A percentile compares a stretch with the other conserved stretches of the same genome.
Evolutionary conservation across 495 filamentous ascomycete species (phyloP).

Genomic region (Aspergillus baeticus): DNA sequence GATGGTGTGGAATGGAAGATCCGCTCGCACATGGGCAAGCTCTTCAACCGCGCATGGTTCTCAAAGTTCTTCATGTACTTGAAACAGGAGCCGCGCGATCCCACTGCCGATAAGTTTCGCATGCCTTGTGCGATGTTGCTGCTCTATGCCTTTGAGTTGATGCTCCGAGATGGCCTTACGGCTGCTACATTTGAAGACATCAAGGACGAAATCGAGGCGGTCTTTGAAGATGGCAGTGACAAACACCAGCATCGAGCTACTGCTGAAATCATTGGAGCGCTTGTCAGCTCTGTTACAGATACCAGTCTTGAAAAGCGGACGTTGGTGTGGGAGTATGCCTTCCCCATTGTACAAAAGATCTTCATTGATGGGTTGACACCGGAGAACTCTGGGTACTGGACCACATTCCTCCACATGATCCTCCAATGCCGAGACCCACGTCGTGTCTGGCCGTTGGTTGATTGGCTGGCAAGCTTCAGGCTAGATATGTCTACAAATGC

Average conservation of each 20-base stretch:
- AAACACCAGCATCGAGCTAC: conserved; percentile 98
- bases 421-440: conserved; percentile 83
- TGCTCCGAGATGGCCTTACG: conserved; percentile 68
- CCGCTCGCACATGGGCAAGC: conserved; percentile 75
- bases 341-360: conserved; percentile 82
- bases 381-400: conserved; percentile 93
- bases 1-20: conserved; percentile 77
- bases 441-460: conserved; percentile 79
- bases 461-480: conserved; percentile 79
- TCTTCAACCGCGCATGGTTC: conserved; percentile 84
- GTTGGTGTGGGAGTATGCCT: conserved; percentile 81
- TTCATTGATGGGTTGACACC: conserved; percentile 89
- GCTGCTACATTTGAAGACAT: conserved; percentile 83
- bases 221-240: conserved; percentile 90
- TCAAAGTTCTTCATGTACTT: conserved; percentile 83
- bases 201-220: conserved; percentile 67
- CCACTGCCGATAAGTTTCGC: conserved; percentile 79
- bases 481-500: conserved; percentile 95
- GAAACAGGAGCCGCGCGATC: conserved; percentile 94
- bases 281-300: conserved; percentile 74
- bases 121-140: conserved; percentile 83
- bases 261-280: conserved; percentile 85
- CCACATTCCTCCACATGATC: conserved; percentile 85
- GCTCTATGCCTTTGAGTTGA: conserved; percentile 82
- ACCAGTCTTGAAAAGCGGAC: conserved; percentile 65